Percentiles rank a stretch among this genome's conserved stretches.
Evolutionary conservation across 345 rosid species (phyloP).

Genomic region (Brassica rapa): DNA sequence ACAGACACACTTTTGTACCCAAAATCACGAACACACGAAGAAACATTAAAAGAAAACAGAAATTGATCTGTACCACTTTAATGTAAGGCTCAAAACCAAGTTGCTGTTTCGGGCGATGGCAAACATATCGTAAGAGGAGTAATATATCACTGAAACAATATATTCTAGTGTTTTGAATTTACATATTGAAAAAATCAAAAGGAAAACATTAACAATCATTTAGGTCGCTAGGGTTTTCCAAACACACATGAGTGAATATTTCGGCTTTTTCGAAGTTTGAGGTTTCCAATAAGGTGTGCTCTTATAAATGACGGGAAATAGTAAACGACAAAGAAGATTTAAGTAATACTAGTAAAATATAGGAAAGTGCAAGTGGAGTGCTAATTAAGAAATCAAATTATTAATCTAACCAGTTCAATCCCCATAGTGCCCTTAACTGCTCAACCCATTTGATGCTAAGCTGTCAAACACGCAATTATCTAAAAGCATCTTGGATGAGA

Average conservation of each 20-base stretch:
- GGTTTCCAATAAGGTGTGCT: background rate
- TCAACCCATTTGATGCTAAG: conserved; percentile 38
- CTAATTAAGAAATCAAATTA: conserved; percentile 36
- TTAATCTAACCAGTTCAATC: conserved; percentile 21
- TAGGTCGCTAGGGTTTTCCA: conserved; percentile 19
- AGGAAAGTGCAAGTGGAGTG: conserved; percentile 42
- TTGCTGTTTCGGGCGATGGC: background rate
- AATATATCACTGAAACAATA: background rate
- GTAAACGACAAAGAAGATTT: conserved; percentile 37
- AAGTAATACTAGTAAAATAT: background rate
- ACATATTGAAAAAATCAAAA: background rate
- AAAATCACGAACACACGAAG: background rate
- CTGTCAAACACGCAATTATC: conserved; percentile 43
- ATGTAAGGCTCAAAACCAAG: background rate
- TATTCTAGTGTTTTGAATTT: background rate
- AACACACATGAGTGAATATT: conserved; percentile 26
- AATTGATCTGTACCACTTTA: background rate
- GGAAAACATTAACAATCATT: conserved; percentile 11
- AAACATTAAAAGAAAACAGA: background rate
- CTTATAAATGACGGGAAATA: background rate
- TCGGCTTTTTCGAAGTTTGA: conserved; percentile 17
- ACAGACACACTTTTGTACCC: background rate
- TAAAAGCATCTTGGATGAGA: too few species aligned
- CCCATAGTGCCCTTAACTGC: conserved; percentile 31
- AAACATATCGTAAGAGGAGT: too few species aligned